Evolutionary conservation across 192 early-diverging fungal species (phyloP).

Genomic region (Linnemannia elongata): DNA sequence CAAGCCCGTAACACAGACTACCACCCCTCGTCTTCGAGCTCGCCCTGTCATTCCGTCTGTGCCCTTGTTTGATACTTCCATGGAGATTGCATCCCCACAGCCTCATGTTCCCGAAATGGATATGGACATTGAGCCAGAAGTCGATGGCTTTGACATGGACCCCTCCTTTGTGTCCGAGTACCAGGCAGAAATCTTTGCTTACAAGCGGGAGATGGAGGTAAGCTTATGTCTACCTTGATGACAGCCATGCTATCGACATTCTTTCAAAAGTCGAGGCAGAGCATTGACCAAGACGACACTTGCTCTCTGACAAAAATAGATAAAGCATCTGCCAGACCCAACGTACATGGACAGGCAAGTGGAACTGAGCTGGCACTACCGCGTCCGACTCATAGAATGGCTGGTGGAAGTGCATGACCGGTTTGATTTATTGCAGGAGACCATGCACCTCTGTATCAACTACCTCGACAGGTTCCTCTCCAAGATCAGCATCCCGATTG

Average conservation of each 20-base stretch:
- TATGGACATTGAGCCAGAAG: constrained; percentile 5
- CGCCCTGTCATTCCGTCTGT: constrained; percentile 23
- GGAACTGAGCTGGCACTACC: constrained; percentile 64
- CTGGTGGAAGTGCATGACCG: constrained; percentile 68
- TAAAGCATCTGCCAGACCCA: constrained; percentile 62
- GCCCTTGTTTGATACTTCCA: constrained; percentile 13
- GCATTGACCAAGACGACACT: background rate
- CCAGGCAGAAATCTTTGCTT: constrained; percentile 72
- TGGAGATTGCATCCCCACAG: background rate
- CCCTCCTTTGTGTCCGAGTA: constrained; percentile 68
- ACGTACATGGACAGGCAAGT: constrained; percentile 65
- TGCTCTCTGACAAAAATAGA: background rate
- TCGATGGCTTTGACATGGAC: constrained; percentile 39
- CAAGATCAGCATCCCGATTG: constrained; percentile 54
- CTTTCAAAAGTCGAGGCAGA: background rate
- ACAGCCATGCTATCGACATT: too few species aligned
- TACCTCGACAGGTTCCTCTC: constrained; percentile 73
- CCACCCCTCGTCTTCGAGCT: background rate
- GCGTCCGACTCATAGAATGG: constrained; percentile 70
- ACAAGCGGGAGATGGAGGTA: constrained; percentile 73
- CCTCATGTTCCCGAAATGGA: constrained; percentile 11
- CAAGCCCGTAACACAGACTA: background rate
- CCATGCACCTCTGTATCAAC: constrained; percentile 69
- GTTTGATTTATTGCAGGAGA: constrained; percentile 73
- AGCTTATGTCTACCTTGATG: background rate